phyloP scores from a whole-genome alignment of 2,329 filamentous ascomycete genomes.

The Rachicladosporium sp. region DNA sequence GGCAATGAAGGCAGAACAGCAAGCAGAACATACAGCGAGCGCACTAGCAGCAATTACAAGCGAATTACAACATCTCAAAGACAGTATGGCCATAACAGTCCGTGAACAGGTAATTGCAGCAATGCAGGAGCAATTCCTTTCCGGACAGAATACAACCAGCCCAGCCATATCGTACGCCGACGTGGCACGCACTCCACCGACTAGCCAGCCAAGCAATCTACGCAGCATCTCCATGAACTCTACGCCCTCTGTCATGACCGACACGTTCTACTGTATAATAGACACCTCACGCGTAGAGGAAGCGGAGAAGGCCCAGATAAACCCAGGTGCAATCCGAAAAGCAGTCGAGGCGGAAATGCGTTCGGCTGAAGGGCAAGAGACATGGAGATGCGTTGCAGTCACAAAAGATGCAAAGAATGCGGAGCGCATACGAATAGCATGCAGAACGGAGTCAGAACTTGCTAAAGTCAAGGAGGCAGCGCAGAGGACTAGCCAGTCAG shows the following conservation, averaged over 20 bases:
- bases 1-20: too few species aligned
- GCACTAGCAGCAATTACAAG: too few species aligned
- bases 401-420: conserved; percentile 5
- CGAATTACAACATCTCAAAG: too few species aligned
- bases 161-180: conserved; percentile 4
- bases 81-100: too few species aligned
- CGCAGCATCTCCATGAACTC: conserved; percentile 3
- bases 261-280: too few species aligned
- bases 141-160: too few species aligned
- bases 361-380: not conserved
- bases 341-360: conserved; percentile 5
- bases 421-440: conserved; percentile 2
- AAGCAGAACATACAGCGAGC: too few species aligned
- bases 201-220: conserved; percentile 5
- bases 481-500: conserved; percentile 2
- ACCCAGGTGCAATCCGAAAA: conserved; percentile 1
- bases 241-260: not conserved
- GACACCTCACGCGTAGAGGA: too few species aligned
- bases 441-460: conserved; percentile 3
- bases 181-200: conserved; percentile 2
- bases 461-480: conserved; percentile 2
- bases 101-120: too few species aligned
- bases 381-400: conserved; percentile 6
- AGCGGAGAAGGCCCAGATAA: too few species aligned
- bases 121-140: too few species aligned